Conservation (phyloP, 2,329 filamentous ascomycete genomes). For the Aspergillus proliferans region DNA sequence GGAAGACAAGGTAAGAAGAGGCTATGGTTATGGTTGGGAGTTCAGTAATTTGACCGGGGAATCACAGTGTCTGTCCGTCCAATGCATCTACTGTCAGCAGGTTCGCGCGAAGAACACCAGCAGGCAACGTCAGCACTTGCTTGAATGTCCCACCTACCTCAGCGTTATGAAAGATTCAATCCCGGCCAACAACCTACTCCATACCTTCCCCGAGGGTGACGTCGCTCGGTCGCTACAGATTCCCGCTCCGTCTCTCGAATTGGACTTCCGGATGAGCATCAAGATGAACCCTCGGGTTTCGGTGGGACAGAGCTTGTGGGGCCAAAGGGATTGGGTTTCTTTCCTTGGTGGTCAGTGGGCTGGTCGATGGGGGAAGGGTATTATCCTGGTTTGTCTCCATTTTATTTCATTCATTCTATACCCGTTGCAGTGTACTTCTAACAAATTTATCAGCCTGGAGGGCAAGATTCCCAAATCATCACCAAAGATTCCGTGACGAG, state of each 20-base stretch:
- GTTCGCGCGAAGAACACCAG: constrained; percentile 47
- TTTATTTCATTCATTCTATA: neutral
- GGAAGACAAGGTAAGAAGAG: constrained; percentile 37
- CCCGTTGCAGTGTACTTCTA: constrained; percentile 2
- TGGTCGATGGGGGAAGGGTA: constrained; percentile 47
- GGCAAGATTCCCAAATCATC: constrained; percentile 45
- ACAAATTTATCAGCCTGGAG: constrained; percentile 36
- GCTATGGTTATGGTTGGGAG: neutral
- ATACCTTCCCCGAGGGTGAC: constrained; percentile 46
- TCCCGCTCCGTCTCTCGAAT: constrained; percentile 42
- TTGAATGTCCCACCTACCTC: constrained; percentile 46
- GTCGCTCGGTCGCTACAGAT: constrained; percentile 43
- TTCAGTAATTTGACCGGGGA: constrained; percentile 4
- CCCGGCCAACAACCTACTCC: constrained; percentile 46
- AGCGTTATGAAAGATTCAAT: constrained; percentile 50
- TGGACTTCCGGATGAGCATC: constrained; percentile 50
- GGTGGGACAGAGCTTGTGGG: constrained; percentile 43
- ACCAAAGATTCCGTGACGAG: constrained; percentile 44
- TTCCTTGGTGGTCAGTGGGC: constrained; percentile 49
- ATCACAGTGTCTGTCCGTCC: constrained; percentile 41
- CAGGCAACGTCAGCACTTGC: constrained; percentile 43
- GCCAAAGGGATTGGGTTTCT: constrained; percentile 47
- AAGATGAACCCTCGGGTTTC: constrained; percentile 47
- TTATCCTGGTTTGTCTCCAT: constrained; percentile 40
- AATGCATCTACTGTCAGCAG: constrained; percentile 47